Conservation (phyloP, 306 rosid species). For the Lathyrus tuberosus region DNA sequence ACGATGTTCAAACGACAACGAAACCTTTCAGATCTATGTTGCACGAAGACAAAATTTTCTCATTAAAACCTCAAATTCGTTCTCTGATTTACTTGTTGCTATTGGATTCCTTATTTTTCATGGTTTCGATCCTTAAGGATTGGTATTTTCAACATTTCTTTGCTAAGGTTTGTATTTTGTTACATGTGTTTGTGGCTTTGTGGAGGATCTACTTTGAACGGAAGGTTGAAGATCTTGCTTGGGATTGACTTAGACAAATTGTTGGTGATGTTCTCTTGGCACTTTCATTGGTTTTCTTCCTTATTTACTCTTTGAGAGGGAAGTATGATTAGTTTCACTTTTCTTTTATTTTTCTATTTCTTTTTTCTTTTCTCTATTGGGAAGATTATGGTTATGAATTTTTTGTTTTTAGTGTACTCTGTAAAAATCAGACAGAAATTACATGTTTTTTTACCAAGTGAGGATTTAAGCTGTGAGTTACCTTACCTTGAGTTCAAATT, state of each 20-base stretch:
- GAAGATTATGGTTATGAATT: not conserved
- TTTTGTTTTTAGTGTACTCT: conserved; percentile 32
- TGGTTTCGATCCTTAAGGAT: conserved; percentile 85
- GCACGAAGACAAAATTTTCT: conserved; percentile 90
- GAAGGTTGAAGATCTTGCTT: conserved; percentile 82
- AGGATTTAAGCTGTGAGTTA: conserved; percentile 37
- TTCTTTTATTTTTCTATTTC: not conserved
- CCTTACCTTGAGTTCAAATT: conserved; percentile 8
- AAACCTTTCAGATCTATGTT: conserved; percentile 86
- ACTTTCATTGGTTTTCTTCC: conserved; percentile 81
- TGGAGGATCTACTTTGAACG: conserved; percentile 88
- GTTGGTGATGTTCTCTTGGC: conserved; percentile 85
- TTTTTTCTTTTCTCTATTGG: not conserved
- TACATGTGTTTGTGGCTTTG: conserved; percentile 75
- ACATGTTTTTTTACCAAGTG: conserved; percentile 26
- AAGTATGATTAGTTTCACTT: conserved; percentile 60
- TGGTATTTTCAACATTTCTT: conserved; percentile 78
- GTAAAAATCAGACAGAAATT: conserved; percentile 41
- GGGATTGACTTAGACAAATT: conserved; percentile 93
- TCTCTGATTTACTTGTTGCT: conserved; percentile 77
- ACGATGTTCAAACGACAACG: conserved; percentile 62
- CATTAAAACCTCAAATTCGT: conserved; percentile 88
- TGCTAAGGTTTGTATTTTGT: conserved; percentile 76
- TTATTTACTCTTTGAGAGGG: conserved; percentile 87
- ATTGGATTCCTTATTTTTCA: conserved; percentile 82